Evolutionary conservation across 306 rosid genomes (phyloP).

Genomic region (Castanea mollissima): DNA sequence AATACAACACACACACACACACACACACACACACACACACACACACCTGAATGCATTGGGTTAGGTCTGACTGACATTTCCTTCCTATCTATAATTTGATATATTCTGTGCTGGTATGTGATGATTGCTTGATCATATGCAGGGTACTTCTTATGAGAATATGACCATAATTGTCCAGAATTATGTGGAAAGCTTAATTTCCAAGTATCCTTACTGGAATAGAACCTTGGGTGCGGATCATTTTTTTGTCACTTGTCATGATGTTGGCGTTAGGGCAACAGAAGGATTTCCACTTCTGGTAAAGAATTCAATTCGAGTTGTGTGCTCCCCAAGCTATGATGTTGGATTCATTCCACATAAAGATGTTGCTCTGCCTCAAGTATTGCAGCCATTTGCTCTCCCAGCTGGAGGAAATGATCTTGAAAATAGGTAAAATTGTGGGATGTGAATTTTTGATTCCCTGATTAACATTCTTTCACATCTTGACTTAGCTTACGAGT

Average conservation of each 20-base stretch:
- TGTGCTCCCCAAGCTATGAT: conserved; percentile 97
- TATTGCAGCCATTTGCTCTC: conserved; percentile 96
- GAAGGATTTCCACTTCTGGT: conserved; percentile 85
- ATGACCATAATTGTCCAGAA: conserved; percentile 88
- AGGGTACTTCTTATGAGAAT: conserved; percentile 91
- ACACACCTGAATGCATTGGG: not conserved
- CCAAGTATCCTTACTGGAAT: conserved; percentile 99
- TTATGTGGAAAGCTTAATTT: conserved; percentile 78
- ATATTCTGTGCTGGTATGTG: conserved; percentile 25
- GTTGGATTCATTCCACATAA: conserved; percentile 98
- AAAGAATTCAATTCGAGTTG: conserved; percentile 94
- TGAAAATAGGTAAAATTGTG: conserved; percentile 64
- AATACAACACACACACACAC: not conserved
- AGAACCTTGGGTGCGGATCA: conserved; percentile 97
- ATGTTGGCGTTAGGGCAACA: conserved; percentile 94
- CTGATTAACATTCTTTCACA: not conserved
- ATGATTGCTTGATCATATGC: conserved; percentile 29
- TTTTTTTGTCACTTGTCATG: conserved; percentile 95
- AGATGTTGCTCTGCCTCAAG: conserved; percentile 97
- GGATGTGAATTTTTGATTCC: not conserved
- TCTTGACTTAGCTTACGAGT: too few species aligned
- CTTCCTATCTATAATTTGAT: not conserved
- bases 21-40: too few species aligned
- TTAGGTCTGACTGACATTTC: too few species aligned
- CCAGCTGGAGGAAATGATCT: conserved; percentile 93